These are phyloP conservation scores for Perkinsus chesapeaki DNA, from an alignment of 169 alveolate species.

Conservation along the genomic window DNA sequence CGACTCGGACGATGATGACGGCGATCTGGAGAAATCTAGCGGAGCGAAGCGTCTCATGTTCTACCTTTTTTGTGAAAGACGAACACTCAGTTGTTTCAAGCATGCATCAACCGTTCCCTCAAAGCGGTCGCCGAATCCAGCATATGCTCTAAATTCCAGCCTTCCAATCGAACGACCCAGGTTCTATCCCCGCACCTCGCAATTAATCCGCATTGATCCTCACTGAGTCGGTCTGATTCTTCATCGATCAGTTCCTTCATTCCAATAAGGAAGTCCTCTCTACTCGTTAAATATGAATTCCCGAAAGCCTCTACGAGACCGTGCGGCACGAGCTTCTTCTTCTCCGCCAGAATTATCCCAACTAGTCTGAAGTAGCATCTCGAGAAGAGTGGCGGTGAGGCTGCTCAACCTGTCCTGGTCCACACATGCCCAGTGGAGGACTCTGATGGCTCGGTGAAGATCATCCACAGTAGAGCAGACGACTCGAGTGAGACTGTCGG, in stretches of 20 bases:
- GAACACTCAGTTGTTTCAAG: background rate
- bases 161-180: background rate
- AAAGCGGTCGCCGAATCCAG: background rate
- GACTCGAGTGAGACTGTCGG: background rate
- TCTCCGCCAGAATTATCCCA: background rate
- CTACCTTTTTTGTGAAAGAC: background rate
- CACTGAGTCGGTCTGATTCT: background rate
- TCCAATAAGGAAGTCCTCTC: background rate
- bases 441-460: background rate
- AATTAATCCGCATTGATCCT: background rate
- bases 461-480: background rate
- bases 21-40: background rate
- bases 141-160: background rate
- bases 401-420: background rate
- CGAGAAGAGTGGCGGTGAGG: background rate
- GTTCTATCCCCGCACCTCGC: slow-evolving; percentile 2
- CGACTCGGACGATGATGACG: background rate
- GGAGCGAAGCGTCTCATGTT: background rate
- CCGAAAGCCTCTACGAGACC: background rate
- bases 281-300: background rate
- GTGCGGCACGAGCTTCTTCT: background rate
- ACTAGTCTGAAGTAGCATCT: background rate
- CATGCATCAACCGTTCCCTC: background rate
- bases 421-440: background rate
- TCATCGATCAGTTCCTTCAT: background rate